A percentile compares a stretch with the other conserved stretches of the same genome.
Evolutionary conservation across 2,329 filamentous ascomycete genomes (phyloP).

Genomic region (Septoria linicola): DNA sequence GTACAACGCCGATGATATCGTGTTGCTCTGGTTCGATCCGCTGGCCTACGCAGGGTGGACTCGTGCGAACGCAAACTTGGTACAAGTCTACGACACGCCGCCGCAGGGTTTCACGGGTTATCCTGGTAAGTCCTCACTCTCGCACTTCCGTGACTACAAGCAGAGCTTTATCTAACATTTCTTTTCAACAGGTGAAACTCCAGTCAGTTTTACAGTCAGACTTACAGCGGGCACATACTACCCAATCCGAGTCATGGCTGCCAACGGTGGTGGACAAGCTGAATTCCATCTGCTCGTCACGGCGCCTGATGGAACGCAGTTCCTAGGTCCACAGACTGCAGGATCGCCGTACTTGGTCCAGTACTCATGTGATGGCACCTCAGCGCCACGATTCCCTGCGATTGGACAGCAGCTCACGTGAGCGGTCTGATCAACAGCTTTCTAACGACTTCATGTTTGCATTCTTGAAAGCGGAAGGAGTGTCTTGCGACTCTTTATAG

Average conservation of each 20-base stretch:
- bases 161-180: too few relatives aligned
- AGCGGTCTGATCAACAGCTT: too few relatives aligned
- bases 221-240: background rate
- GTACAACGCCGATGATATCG: conserved; percentile 28
- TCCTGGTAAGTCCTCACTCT: too few relatives aligned
- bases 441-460: background rate
- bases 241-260: conserved; percentile 1
- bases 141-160: too few relatives aligned
- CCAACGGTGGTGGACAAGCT: background rate
- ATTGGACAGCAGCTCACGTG: background rate
- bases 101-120: too few relatives aligned
- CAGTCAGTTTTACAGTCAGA: background rate
- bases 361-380: conserved; percentile 7
- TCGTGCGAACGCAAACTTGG: conserved; percentile 22
- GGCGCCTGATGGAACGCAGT: conserved; percentile 1
- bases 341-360: conserved; percentile 5
- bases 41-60: conserved; percentile 29
- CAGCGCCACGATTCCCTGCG: background rate
- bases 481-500: background rate
- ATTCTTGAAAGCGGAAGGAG: background rate
- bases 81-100: background rate
- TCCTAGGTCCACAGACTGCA: background rate
- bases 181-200: too few relatives aligned
- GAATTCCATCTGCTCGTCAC: background rate
- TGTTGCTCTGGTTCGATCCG: conserved; percentile 30